These are phyloP conservation scores for Pyricularia sp. DNA, from an alignment of 2,329 filamentous ascomycete species.

Conservation along the genomic window DNA sequence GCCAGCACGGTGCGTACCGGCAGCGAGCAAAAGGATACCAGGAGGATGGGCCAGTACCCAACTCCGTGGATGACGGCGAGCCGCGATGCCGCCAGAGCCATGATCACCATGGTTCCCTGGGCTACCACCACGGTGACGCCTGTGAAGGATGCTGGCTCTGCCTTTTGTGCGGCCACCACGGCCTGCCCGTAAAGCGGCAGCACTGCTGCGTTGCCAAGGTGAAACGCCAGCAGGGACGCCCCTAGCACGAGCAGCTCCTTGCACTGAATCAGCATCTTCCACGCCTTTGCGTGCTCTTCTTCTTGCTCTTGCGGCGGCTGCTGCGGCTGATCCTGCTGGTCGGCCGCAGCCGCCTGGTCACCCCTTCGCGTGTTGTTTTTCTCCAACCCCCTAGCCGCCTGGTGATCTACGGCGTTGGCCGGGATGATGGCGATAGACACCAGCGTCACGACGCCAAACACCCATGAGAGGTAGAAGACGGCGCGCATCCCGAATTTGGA, in stretches of 20 bases:
- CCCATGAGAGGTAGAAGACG: constrained; percentile 2
- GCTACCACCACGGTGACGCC: neutral
- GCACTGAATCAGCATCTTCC: neutral
- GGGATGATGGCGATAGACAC: neutral
- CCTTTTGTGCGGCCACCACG: neutral
- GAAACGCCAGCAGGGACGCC: neutral
- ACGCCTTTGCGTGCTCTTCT: neutral
- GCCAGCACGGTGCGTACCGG: neutral
- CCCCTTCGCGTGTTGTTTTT: neutral
- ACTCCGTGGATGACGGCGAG: neutral
- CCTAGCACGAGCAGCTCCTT: neutral
- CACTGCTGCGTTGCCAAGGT: neutral
- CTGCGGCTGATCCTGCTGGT: neutral
- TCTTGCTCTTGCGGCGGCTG: neutral
- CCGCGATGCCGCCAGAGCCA: neutral
- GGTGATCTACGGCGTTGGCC: neutral
- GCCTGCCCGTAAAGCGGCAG: constrained; percentile 3
- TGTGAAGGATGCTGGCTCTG: constrained; percentile 1
- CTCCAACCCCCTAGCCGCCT: neutral
- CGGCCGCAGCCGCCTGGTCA: neutral
- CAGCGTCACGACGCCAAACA: neutral
- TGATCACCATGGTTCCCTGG: constrained; percentile 2
- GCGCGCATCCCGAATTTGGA: neutral
- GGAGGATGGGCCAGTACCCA: neutral
- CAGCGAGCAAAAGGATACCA: constrained; percentile 1